Base-by-base conservation (phyloP, 108 stramenopile species). In the Skeletonema grethae region DNA sequence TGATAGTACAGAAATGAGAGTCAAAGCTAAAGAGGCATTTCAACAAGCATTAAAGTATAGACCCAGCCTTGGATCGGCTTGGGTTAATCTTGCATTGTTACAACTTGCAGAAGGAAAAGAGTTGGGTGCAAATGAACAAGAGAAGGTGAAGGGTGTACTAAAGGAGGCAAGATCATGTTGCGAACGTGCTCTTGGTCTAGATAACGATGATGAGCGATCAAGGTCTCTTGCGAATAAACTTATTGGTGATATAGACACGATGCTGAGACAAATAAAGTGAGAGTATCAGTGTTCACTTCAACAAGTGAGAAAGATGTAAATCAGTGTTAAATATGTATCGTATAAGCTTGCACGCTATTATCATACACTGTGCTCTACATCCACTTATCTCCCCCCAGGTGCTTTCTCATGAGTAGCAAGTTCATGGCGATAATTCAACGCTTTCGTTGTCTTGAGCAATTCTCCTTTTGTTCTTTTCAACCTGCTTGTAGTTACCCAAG, bases 401-500 rank as follows among this genome's bases (percentile, higher is more conserved):
- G 5, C 3, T 43, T 15, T 43, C 41, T 43, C 41, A 43, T n/a
- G 15, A n/a, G 41, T 15, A 43, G 15, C 50, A 53, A 53, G n/a
- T 22, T 53, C 22, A 24, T 53, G 18, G 18, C 7, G 50, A 24
- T 4, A 22, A 53, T 9, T 3, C 50, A 53, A 53, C 50, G 50
- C 20, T 28, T 28, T 28, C 25, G 25, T 28, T 28, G 25, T 28
- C 50, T 53, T 22, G 69, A 43, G 87, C 57, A 94, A 64, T 35
- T 94, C 93, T 15, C 88, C 93, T 57, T 43, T 67, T 15, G 88
- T 72, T 45, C 81, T 59, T 22, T 76, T 77, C 80, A 94, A 76
- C 24, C 75, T 82, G 50, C 61, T 28, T 3, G 22, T 68, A 7
- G 32, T 57, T 45, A 60, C 57, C 76, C 76, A 77, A 5, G 69